phyloP scores from a whole-genome alignment of 768 basidiomycete species.

The Termitomyces sp. region DNA sequence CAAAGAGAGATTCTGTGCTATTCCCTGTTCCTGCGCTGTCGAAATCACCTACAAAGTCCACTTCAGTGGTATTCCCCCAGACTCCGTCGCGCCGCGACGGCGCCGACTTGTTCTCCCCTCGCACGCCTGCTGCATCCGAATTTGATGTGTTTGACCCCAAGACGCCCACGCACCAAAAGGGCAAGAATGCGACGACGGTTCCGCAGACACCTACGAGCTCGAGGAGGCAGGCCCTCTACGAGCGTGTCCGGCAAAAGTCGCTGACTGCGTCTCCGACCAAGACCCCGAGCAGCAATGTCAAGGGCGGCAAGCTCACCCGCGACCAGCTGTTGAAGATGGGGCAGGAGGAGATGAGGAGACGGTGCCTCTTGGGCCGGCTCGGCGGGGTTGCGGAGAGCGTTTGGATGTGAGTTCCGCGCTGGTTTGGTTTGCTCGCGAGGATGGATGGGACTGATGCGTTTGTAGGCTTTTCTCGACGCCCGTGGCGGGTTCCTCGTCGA shows the following conservation, averaged over 20 bases:
- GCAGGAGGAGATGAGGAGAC: slow-evolving; percentile 73
- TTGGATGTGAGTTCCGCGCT: slow-evolving; percentile 63
- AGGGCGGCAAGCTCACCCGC: slow-evolving; percentile 46
- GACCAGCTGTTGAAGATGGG: slow-evolving; percentile 67
- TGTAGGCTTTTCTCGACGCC: slow-evolving; percentile 71
- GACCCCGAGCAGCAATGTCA: slow-evolving; percentile 31
- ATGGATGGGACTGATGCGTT: background rate
- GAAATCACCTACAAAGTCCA: slow-evolving; percentile 16
- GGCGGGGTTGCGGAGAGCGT: slow-evolving; percentile 80
- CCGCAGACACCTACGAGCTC: slow-evolving; percentile 70
- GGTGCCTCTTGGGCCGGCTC: slow-evolving; percentile 73
- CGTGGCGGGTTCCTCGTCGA: slow-evolving; percentile 37
- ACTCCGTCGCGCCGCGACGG: slow-evolving; percentile 55
- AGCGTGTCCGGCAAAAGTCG: slow-evolving; percentile 72
- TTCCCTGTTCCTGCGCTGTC: background rate
- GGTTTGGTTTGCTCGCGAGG: background rate
- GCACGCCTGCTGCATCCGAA: slow-evolving; percentile 38
- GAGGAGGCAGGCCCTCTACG: slow-evolving; percentile 74
- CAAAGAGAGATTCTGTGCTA: slow-evolving; percentile 4
- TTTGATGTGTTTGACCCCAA: slow-evolving; percentile 37
- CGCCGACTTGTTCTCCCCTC: slow-evolving; percentile 34
- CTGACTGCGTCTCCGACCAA: slow-evolving; percentile 66
- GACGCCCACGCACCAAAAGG: slow-evolving; percentile 64
- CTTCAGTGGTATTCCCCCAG: slow-evolving; percentile 44
- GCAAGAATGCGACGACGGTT: slow-evolving; percentile 45